phyloP scores from a whole-genome alignment of 1,284 basidiomycete genomes.

The Hortiboletus rubellus region DNA sequence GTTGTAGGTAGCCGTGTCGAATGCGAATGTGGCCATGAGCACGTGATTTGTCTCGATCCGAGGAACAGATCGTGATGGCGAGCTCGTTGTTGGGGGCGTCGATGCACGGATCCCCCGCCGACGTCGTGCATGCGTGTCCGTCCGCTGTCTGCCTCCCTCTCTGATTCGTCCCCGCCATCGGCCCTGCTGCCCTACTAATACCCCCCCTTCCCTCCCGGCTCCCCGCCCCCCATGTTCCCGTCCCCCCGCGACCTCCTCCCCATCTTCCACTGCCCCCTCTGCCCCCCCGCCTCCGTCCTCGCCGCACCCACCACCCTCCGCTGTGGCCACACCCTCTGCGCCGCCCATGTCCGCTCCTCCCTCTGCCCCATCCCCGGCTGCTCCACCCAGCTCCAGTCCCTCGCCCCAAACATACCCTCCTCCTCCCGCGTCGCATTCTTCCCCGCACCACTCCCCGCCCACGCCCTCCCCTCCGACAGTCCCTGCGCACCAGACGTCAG shows the following conservation, averaged over 20 bases:
- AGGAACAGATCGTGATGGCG: slow-evolving; percentile 30
- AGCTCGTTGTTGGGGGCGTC: slow-evolving; percentile 23
- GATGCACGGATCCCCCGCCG: slow-evolving; percentile 31
- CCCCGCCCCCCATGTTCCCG: slow-evolving; percentile 17
- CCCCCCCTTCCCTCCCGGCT: background rate
- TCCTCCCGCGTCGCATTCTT: slow-evolving; percentile 39
- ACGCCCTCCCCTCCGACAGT: slow-evolving; percentile 4
- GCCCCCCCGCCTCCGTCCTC: slow-evolving; percentile 38
- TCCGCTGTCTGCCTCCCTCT: slow-evolving; percentile 18
- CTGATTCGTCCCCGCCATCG: slow-evolving; percentile 24
- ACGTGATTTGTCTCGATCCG: slow-evolving; percentile 32
- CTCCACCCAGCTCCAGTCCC: slow-evolving; percentile 15
- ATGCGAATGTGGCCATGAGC: background rate
- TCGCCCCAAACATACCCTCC: slow-evolving; percentile 33
- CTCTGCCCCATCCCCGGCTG: slow-evolving; percentile 27
- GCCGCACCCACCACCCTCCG: slow-evolving; percentile 50
- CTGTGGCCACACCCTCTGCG: slow-evolving; percentile 59
- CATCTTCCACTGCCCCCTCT: slow-evolving; percentile 44
- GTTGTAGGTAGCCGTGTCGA: background rate
- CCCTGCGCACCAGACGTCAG: slow-evolving; percentile 53
- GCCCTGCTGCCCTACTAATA: slow-evolving; percentile 19
- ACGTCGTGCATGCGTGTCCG: slow-evolving; percentile 20
- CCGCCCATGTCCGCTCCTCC: slow-evolving; percentile 23
- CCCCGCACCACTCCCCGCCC: slow-evolving; percentile 29
- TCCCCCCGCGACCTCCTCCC: slow-evolving; percentile 28